Conservation (phyloP, 2,329 filamentous ascomycete genomes). For the Sporothrix pallida region DNA sequence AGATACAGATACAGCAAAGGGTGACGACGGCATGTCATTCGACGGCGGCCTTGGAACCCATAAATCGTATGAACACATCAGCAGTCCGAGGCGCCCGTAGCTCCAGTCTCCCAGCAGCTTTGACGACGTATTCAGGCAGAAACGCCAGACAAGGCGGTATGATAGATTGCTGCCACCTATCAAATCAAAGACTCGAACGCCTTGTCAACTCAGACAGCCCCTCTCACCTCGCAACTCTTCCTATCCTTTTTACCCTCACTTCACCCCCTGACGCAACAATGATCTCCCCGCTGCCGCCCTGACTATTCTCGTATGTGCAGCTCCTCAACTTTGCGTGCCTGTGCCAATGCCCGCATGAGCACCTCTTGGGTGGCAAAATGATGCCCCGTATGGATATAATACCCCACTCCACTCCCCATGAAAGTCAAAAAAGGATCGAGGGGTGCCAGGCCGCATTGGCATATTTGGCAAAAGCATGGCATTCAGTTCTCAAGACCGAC, state of each 20-base stretch:
- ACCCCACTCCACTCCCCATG: background rate
- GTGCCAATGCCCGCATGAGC: conserved; percentile 17
- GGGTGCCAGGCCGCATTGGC: background rate
- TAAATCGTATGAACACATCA: background rate
- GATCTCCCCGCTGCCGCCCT: background rate
- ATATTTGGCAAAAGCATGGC: conserved; percentile 9
- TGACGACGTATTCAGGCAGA: conserved; percentile 6
- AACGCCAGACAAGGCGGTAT: background rate
- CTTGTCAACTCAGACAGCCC: background rate
- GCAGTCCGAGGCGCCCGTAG: background rate
- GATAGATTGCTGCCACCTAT: background rate
- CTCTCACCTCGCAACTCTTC: background rate
- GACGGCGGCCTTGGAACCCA: background rate
- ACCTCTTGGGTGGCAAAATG: conserved; percentile 12
- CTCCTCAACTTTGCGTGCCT: background rate
- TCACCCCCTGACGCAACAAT: background rate
- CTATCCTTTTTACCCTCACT: background rate
- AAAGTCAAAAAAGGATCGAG: conserved; percentile 8
- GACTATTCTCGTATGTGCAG: background rate
- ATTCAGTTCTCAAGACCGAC: background rate
- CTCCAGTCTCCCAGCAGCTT: no score
- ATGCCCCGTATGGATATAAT: background rate
- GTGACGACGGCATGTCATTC: background rate
- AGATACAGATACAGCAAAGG: background rate
- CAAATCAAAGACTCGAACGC: background rate